Base-by-base conservation (phyloP, 352 stramenopile species). In the Phytopythium litorale region DNA sequence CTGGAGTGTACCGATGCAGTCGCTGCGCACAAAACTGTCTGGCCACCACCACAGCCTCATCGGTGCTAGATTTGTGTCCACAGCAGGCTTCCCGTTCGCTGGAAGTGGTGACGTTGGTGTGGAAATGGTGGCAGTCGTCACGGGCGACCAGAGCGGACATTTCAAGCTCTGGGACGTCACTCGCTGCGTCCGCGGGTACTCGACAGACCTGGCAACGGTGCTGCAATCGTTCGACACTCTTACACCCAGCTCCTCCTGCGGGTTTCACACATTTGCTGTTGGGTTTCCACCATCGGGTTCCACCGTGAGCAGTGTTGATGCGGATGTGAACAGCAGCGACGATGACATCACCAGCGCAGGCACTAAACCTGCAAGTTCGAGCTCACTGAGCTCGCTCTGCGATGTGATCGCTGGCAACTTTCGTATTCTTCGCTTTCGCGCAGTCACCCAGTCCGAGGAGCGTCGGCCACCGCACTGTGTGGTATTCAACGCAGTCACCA, bases 141-240 rank as follows among this genome's bases (percentile, higher is more conserved):
- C 83, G 37, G 81, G 84, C 4, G 87, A 96, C 54, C 73, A 81
- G 45, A 75, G 65, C 15, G 87, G 84, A 0, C 76, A 92, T 56
- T 91, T 94, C 57, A 86, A 87, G 56, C 66, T 93, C 28, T 96
- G 87, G 87, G 79, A 93, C 21, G 66, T 96, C 63, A 79, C 71
- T 12, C 72, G 75, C 4, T 88, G 77, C 33, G 66, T 82, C 12
- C 75, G 73, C 19, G 65, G 73, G 19, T 72, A 68, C n/a, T 72
- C 63, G 58, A 69, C 72, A 7, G 78, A 67, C 35, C 43, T 82
- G 9, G 63, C 65, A 7, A 49, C 55, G 0, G 60, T 78, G 49
- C 49, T 86, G 48, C 78, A 88, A 61, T 76, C 67, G 0, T 88
- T 88, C 55, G 75, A 85, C 45, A 56, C 84, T 8, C 66, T 75